Percentiles rank a stretch among this genome's conserved stretches.
These are phyloP conservation scores for Diatrype stigma DNA, from an alignment of 2,329 filamentous ascomycete species.

Conservation along the genomic window DNA sequence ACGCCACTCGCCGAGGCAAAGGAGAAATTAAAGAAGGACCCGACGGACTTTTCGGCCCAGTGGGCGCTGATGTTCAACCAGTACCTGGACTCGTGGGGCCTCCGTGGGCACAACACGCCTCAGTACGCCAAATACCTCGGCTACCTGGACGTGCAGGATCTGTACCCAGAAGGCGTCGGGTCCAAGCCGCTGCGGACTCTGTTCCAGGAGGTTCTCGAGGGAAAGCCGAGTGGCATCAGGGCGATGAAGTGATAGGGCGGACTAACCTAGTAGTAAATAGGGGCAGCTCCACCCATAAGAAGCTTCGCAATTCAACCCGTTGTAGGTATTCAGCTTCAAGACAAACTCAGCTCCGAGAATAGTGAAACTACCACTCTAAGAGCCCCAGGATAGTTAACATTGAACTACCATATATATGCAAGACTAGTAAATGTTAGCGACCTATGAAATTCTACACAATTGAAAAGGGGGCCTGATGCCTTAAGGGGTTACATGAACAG, in stretches of 20 bases:
- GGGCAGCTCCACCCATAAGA: too few relatives aligned
- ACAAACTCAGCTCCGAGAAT: too few relatives aligned
- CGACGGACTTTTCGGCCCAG: neutral
- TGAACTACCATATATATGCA: too few relatives aligned
- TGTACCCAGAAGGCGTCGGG: slow-evolving; percentile 44
- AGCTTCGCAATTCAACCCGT: too few relatives aligned
- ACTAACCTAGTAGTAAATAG: too few relatives aligned
- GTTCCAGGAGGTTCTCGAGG: slow-evolving; percentile 35
- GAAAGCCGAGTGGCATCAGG: slow-evolving; percentile 20
- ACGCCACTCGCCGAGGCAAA: neutral
- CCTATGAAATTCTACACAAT: too few relatives aligned
- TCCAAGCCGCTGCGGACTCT: slow-evolving; percentile 35
- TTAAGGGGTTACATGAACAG: too few relatives aligned
- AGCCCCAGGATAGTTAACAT: too few relatives aligned
- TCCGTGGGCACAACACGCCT: slow-evolving; percentile 50
- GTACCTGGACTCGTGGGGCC: slow-evolving; percentile 41
- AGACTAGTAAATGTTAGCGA: too few relatives aligned
- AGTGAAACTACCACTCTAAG: too few relatives aligned
- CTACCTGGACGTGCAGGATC: slow-evolving; percentile 46
- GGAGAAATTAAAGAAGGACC: slow-evolving; percentile 2
- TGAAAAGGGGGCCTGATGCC: too few relatives aligned
- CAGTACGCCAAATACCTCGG: slow-evolving; percentile 51
- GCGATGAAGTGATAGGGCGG: neutral
- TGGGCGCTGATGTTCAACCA: slow-evolving; percentile 20
- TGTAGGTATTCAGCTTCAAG: too few relatives aligned